Percentiles rank a stretch among this genome's conserved stretches.
These are phyloP conservation scores for Kwoniella mangroviensis DNA, from an alignment of 768 basidiomycete genomes.

Conservation along the genomic window DNA sequence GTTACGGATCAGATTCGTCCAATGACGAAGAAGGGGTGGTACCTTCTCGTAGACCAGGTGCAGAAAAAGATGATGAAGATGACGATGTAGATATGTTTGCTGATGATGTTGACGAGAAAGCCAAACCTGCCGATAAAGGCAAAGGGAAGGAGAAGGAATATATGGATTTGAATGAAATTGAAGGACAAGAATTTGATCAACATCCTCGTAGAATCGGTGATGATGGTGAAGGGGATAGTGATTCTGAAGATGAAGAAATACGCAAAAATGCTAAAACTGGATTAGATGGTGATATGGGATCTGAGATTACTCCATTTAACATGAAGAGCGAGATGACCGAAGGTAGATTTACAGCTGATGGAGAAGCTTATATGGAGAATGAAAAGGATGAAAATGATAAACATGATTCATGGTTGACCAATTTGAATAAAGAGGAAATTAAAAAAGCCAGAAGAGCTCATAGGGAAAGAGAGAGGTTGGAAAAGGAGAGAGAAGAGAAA, in stretches of 20 bases:
- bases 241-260: conserved; percentile 66
- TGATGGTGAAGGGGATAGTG: conserved; percentile 21
- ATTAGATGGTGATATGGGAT: conserved; percentile 72
- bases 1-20: conserved; percentile 92
- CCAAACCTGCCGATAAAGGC: conserved; percentile 58
- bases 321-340: conserved; percentile 99
- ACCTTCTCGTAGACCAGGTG: conserved; percentile 66
- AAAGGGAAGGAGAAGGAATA: conserved; percentile 67
- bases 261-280: conserved; percentile 65
- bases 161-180: conserved; percentile 89
- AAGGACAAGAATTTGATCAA: conserved; percentile 84
- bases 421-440: conserved; percentile 79
- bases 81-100: conserved; percentile 79
- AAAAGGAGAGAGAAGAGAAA: conserved; percentile 72
- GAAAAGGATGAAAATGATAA: conserved; percentile 85
- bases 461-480: conserved; percentile 70
- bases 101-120: conserved; percentile 61
- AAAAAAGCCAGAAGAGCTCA: conserved; percentile 78
- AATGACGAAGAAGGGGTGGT: conserved; percentile 96
- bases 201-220: background rate
- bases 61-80: conserved; percentile 62
- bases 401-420: conserved; percentile 96
- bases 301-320: conserved; percentile 91
- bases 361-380: conserved; percentile 70
- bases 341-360: conserved; percentile 94